These are phyloP conservation scores for Lagerstroemia speciosa DNA, from an alignment of 345 rosid genomes.

Conservation along the genomic window DNA sequence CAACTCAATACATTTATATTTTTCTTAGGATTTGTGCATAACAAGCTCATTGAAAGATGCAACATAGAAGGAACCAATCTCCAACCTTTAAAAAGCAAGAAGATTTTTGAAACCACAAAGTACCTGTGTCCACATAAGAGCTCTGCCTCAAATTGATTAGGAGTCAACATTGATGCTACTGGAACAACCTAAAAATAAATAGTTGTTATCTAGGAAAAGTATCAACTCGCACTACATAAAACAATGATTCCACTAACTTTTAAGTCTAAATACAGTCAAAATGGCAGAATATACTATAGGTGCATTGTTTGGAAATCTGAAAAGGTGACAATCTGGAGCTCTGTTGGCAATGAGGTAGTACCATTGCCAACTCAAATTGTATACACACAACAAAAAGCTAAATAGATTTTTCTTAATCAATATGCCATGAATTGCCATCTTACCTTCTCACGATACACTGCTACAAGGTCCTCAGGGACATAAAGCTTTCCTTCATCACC, in stretches of 20 bases:
- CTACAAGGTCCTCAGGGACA: slow-evolving; percentile 73
- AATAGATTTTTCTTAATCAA: background rate
- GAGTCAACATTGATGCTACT: slow-evolving; percentile 96
- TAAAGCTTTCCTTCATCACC: slow-evolving; percentile 99
- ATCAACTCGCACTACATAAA: background rate
- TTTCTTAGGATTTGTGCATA: background rate
- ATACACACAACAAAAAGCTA: background rate
- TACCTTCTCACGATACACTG: slow-evolving; percentile 88
- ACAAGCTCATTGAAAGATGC: background rate
- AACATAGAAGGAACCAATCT: background rate
- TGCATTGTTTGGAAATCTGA: background rate
- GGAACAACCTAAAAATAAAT: slow-evolving; percentile 78
- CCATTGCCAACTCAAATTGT: background rate
- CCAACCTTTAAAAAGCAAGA: background rate
- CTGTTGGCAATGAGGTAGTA: background rate
- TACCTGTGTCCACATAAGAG: slow-evolving; percentile 82
- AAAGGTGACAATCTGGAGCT: background rate
- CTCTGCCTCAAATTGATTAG: slow-evolving; percentile 99
- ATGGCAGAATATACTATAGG: background rate
- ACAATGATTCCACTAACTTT: background rate
- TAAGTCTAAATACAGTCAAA: background rate
- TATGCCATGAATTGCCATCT: slow-evolving; percentile 10
- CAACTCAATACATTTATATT: background rate
- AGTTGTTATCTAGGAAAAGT: background rate
- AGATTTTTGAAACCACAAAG: background rate